Evolutionary conservation across 805 yeast species (phyloP), one percentile per base, ranked within the genome.

Genomic region (Candida germanica): DNA sequence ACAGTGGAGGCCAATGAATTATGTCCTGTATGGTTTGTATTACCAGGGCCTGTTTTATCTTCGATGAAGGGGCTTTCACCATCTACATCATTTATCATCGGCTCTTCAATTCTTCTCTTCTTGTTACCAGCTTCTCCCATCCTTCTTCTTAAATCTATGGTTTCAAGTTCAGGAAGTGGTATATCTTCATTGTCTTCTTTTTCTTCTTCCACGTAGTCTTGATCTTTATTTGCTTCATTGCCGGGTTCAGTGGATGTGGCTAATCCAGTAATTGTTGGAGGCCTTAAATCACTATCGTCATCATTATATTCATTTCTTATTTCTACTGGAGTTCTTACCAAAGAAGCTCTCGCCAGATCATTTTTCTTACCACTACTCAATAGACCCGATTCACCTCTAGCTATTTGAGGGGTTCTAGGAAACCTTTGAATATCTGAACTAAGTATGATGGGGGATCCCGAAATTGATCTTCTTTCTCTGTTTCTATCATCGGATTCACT

Each of bases 381-480:
- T 28, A 26, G 24, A 23, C 10, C 22, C 14, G 19, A 6, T 17
- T 31, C 22, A 14, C 24, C 15, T 10, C 47, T 48, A 12, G 64
- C 68, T 39, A 66, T 70, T 27, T 63, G 64, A 2, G 77, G 75
- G 0, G 77, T 71, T 29, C 59, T 54, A 2, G 78, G 78, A 41
- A 73, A 72, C 36, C 76, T 39, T 29, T 64, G 69, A 5, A 58
- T 31, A 1, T 52, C 49, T 7, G 33, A 17, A 13, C 26, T 12
- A 3, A 10, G 9, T 2, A 13, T 16, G 7, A 16, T 6, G 6
- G 6, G 7, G 12, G 38, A 33, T 5, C 29, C 22, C 8, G 28
- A 32, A 15, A 24, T 10, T 9, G 26, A 18, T 7, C 23, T 18
- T 6, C 33, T 20, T 11, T 24, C 7, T 7, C 17, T n/a, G 3